A percentile compares a stretch with the other conserved stretches of the same genome.
Evolutionary conservation across 768 basidiomycete species (phyloP).

Genomic region (Galerina marginata): DNA sequence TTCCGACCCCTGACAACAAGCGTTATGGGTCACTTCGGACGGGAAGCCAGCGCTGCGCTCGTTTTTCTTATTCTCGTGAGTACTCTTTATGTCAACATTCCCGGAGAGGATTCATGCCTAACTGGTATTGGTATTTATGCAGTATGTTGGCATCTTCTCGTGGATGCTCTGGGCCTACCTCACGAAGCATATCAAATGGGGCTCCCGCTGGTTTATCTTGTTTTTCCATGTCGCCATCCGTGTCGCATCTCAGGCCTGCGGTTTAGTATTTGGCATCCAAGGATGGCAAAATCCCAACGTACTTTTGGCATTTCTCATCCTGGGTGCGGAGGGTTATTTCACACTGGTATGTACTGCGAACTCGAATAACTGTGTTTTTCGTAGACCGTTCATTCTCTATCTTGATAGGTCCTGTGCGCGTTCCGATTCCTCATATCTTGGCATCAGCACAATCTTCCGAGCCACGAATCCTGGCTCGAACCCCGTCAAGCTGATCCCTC

Average conservation of each 20-base stretch:
- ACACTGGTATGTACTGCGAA: conserved; percentile 8
- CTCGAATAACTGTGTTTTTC: background rate
- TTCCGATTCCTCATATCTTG: conserved; percentile 42
- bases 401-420: conserved; percentile 31
- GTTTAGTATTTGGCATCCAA: conserved; percentile 38
- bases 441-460: conserved; percentile 38
- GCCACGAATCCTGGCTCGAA: conserved; percentile 39
- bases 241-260: conserved; percentile 40
- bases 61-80: conserved; percentile 33
- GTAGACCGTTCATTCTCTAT: background rate
- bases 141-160: conserved; percentile 35
- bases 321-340: conserved; percentile 20
- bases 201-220: conserved; percentile 37
- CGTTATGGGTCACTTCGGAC: conserved; percentile 21
- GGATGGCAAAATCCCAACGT: conserved; percentile 32
- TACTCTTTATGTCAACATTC: background rate
- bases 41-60: conserved; percentile 36
- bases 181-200: conserved; percentile 31
- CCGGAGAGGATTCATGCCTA: too few relatives aligned
- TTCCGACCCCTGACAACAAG: too few relatives aligned
- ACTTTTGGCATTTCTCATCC: conserved; percentile 37
- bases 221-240: conserved; percentile 39
- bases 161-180: conserved; percentile 34
- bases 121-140: background rate
- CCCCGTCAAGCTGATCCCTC: conserved; percentile 27